Evolutionary conservation across 2,329 filamentous ascomycete species (phyloP).

Genomic region (Didymella pomorum): DNA sequence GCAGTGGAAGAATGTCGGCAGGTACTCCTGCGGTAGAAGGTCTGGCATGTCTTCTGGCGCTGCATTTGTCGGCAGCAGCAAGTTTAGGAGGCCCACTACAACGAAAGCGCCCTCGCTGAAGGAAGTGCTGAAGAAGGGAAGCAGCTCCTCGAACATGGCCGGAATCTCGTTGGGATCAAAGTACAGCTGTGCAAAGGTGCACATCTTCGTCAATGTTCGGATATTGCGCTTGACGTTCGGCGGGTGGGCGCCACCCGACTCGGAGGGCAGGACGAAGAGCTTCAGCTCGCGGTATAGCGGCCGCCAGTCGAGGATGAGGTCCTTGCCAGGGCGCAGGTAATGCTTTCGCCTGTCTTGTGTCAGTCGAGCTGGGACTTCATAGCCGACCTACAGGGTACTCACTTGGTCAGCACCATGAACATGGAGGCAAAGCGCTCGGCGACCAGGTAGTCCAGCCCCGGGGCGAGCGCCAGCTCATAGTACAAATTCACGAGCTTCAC

Average conservation of each 20-base stretch:
- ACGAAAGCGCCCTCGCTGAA: constrained; percentile 93
- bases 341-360: constrained; percentile 78
- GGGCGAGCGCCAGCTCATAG: constrained; percentile 90
- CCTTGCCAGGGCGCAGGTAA: constrained; percentile 88
- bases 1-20: constrained; percentile 94
- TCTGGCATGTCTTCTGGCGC: constrained; percentile 74
- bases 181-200: constrained; percentile 88
- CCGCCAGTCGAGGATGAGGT: constrained; percentile 91
- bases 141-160: constrained; percentile 66
- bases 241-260: constrained; percentile 71
- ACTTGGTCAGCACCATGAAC: constrained; percentile 97
- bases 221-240: constrained; percentile 71
- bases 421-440: constrained; percentile 94
- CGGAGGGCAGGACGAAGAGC: constrained; percentile 83
- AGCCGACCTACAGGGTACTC: constrained; percentile 47
- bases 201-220: constrained; percentile 84
- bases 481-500: constrained; percentile 88
- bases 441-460: constrained; percentile 81
- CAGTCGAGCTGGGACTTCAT: constrained; percentile 22
- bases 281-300: constrained; percentile 94
- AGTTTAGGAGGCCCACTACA: constrained; percentile 85
- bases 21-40: constrained; percentile 85
- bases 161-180: constrained; percentile 89
- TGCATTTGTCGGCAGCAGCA: constrained; percentile 85
- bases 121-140: constrained; percentile 83